A percentile compares a stretch with the other conserved stretches of the same genome.
Evolutionary conservation across 2,329 filamentous ascomycete genomes (phyloP).

Genomic region (Pseudogymnoascus pannorum): DNA sequence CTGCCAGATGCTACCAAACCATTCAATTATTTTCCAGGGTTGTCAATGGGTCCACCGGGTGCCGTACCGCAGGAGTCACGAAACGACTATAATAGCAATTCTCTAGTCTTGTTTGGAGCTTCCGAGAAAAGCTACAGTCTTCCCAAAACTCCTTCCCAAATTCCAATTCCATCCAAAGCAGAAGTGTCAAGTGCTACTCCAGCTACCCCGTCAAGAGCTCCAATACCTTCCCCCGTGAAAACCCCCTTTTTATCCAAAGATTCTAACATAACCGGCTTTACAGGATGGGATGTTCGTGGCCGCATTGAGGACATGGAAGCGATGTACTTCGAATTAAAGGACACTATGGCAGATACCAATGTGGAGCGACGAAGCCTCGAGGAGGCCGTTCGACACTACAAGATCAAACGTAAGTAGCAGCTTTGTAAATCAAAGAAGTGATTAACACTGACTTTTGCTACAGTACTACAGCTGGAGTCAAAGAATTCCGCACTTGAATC

Average conservation of each 20-base stretch:
- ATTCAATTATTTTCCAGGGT: neutral
- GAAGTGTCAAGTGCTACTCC: conserved; percentile 19
- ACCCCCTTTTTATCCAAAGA: conserved; percentile 58
- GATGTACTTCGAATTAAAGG: conserved; percentile 63
- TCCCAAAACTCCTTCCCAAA: conserved; percentile 29
- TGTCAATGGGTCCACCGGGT: conserved; percentile 11
- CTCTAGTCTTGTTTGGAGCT: conserved; percentile 23
- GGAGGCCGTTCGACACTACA: conserved; percentile 66
- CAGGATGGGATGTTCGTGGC: conserved; percentile 74
- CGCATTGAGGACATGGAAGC: conserved; percentile 70
- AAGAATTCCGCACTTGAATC: neutral
- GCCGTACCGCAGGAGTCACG: conserved; percentile 18
- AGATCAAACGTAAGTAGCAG: conserved; percentile 43
- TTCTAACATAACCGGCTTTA: conserved; percentile 58
- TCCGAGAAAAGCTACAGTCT: conserved; percentile 2
- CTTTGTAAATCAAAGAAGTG: neutral
- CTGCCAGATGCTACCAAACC: neutral
- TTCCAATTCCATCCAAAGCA: conserved; percentile 26
- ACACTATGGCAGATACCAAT: conserved; percentile 63
- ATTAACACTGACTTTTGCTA: conserved; percentile 17
- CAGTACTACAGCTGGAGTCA: neutral
- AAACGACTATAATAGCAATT: conserved; percentile 18
- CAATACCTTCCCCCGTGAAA: conserved; percentile 33
- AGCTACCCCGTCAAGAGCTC: conserved; percentile 35
- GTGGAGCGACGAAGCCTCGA: conserved; percentile 63